Base-by-base conservation (phyloP, 2,329 filamentous ascomycete genomes). In the Phialemoniopsis sp. region DNA sequence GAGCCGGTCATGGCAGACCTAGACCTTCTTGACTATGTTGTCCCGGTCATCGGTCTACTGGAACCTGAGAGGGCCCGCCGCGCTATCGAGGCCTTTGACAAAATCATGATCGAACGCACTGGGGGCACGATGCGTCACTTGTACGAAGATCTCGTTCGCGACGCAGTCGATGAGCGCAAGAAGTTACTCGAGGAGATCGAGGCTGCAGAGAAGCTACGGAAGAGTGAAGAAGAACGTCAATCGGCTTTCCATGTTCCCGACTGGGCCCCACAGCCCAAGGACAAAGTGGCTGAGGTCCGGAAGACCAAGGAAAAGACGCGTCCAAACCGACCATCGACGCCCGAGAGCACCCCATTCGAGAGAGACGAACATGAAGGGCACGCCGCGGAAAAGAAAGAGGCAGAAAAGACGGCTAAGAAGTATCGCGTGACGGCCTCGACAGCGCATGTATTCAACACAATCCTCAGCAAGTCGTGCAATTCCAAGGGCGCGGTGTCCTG, bases 271-370 rank as follows among this genome's bases (percentile, higher is more conserved):
- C 40, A 55, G 17, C 34, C 48, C 1, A 32, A 32, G 6, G 54
- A 58, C 15, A 19, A 54, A 2, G 45, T 41, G 9, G 42, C 66
- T 2, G 51, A 67, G 39, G 49, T 62, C 31, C 59, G 60, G 18
- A 58, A 48, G 17, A 40, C 62, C 31, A 73, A 72, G 42, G 56
- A 66, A 32, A 74, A 71, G 53, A 71, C 67, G 1, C 63, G 68
- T 0, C 64, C 59, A n/a, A n/a, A n/a, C n/a, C n/a, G n/a, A n/a
- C n/a, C n/a, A n/a, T n/a, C n/a, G n/a, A n/a, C n/a, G n/a, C n/a
- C n/a, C n/a, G n/a, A n/a, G n/a, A n/a, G n/a, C n/a, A n/a, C n/a
- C n/a, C n/a, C n/a, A n/a, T n/a, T n/a, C n/a, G n/a, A n/a, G n/a
- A n/a, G n/a, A n/a, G n/a, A n/a, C n/a, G n/a, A n/a, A n/a, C n/a